Evolutionary conservation across 2,329 filamentous ascomycete species (phyloP).

Genomic region (Colletotrichum orbiculare): DNA sequence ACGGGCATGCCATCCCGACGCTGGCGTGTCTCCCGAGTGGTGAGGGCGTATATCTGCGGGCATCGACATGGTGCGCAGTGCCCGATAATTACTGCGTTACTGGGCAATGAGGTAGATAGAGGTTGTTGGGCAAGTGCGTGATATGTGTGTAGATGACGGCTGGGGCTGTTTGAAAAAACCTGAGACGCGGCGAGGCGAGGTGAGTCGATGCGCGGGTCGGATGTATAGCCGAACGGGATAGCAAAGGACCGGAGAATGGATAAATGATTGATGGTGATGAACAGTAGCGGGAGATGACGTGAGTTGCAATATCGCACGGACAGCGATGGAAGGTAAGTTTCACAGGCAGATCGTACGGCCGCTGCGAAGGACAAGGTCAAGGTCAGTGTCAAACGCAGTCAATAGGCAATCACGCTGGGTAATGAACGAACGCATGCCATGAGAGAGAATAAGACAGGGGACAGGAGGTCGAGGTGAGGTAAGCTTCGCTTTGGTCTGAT

Average conservation of each 20-base stretch:
- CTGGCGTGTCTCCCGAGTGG: not conserved
- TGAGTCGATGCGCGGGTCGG: no score
- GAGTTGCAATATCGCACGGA: slow-evolving; percentile 25
- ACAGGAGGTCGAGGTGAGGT: not conserved
- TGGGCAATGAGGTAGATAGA: no score
- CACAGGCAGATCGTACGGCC: slow-evolving; percentile 18
- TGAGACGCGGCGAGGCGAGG: slow-evolving; percentile 19
- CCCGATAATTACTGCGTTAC: no score
- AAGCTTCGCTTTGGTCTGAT: not conserved
- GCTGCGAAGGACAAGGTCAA: slow-evolving; percentile 24
- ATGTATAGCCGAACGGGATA: not conserved
- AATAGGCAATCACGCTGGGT: not conserved
- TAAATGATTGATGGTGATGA: slow-evolving; percentile 13
- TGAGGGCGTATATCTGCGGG: not conserved
- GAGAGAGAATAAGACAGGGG: no score
- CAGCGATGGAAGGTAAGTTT: slow-evolving; percentile 19
- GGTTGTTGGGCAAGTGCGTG: no score
- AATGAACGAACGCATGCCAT: not conserved
- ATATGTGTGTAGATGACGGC: no score
- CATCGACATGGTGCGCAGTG: no score
- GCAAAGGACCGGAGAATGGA: not conserved
- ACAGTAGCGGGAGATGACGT: slow-evolving; percentile 22
- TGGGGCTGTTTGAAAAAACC: not conserved
- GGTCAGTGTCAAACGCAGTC: not conserved
- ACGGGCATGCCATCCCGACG: slow-evolving; percentile 30